Evolutionary conservation across 1,284 basidiomycete genomes (phyloP), one percentile per base, ranked within the genome.

Genomic region (Amylostereum areolatum): DNA sequence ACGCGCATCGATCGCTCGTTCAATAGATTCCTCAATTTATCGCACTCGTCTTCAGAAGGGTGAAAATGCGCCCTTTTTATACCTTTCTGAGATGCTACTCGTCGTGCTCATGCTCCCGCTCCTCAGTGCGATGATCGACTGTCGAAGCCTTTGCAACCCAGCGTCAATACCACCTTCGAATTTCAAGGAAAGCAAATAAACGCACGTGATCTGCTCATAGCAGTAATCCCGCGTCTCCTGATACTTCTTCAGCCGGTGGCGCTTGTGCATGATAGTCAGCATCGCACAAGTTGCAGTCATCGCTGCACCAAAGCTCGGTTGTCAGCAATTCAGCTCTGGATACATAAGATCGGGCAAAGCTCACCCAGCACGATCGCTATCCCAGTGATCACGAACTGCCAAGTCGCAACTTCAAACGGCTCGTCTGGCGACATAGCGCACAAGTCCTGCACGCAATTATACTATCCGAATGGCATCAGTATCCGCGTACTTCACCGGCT

Each of bases 221-320:
- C 78, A 81, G 56, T 81, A 82, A 32, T 77, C 74, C 37, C 71
- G 63, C 31, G 81, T 59, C 52, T 78, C 74, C 43, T 67, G 66
- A 50, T 75, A 73, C 4, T 65, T 66, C 35, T 63, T 59, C 25
- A 71, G 61, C 5, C 76, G 74, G 42, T 75, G 67, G 4, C 78
- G 71, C 36, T 71, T 73, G 59, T 83, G 77, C n/a, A 75, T 52
- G 29, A 77, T 53, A 3, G 70, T 70, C 11, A 83, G 69, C 47
- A 71, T 62, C 7, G 70, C 53, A 52, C 72, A 71, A 0, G 66
- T 73, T 4, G 66, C 57, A 3, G 61, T 48, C 65, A 80, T 74
- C 10, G 69, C 77, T 80, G 47, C 1, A 35, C 47, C 25, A 36
- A 36, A 3, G 10, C 12, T 31, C n/a, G n/a, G n/a, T 5, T 25